Conservation (phyloP, 164 flowering plant genomes). For the Pachysandra terminalis region DNA sequence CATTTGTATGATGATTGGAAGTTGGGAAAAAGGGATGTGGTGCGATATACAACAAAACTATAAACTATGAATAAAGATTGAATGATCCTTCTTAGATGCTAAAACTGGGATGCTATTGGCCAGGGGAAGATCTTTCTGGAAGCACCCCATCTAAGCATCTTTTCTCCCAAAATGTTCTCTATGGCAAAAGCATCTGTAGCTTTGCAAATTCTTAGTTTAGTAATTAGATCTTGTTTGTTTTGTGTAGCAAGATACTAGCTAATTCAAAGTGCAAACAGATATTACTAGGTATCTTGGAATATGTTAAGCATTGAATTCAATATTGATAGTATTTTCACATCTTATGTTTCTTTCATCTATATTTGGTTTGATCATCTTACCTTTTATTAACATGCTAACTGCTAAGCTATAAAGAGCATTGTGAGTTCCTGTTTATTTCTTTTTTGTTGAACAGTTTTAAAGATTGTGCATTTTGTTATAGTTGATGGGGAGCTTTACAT, state of each 20-base stretch:
- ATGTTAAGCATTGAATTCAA: background rate
- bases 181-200: background rate
- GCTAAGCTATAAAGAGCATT: no score
- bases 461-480: constrained; percentile 20
- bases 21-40: no score
- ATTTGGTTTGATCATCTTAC: background rate
- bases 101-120: background rate
- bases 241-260: background rate
- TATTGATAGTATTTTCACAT: no score
- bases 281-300: background rate
- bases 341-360: background rate
- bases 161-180: background rate
- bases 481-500: constrained; percentile 89
- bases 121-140: background rate
- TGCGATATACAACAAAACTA: no score
- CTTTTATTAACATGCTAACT: background rate
- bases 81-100: background rate
- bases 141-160: background rate
- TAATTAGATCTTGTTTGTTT: background rate
- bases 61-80: no score
- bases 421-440: background rate
- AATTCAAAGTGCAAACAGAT: background rate
- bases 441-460: constrained; percentile 1
- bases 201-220: background rate
- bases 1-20: no score